These are phyloP conservation scores for Penicillium sp. DNA, from an alignment of 2,329 filamentous ascomycete species.

Conservation along the genomic window DNA sequence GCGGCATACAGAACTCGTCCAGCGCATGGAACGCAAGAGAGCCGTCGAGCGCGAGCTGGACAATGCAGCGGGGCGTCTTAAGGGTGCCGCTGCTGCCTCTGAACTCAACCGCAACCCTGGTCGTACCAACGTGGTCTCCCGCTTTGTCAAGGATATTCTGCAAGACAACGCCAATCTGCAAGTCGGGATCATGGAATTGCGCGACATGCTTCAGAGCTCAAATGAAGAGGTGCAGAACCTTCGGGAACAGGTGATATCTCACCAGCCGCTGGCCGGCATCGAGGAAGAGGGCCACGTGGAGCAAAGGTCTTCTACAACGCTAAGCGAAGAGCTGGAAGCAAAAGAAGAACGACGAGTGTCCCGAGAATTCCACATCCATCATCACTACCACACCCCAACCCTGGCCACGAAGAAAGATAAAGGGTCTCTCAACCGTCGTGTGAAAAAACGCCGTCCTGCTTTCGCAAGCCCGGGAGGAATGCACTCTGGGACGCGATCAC, in stretches of 20 bases:
- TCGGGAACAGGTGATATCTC: conserved; percentile 74
- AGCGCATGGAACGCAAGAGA: conserved; percentile 79
- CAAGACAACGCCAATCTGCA: conserved; percentile 95
- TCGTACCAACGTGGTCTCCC: conserved; percentile 74
- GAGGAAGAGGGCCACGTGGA: conserved; percentile 25
- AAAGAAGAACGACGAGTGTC: conserved; percentile 53
- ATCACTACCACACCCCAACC: conserved; percentile 76
- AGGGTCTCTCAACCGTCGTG: conserved; percentile 51
- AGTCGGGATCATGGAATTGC: conserved; percentile 82
- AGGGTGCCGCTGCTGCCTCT: conserved; percentile 72
- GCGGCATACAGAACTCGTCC: conserved; percentile 75
- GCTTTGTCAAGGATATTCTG: conserved; percentile 92
- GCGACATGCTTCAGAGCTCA: conserved; percentile 85
- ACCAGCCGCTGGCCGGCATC: conserved; percentile 64
- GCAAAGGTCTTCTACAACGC: conserved; percentile 50
- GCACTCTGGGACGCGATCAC: conserved; percentile 32
- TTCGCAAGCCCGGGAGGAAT: conserved; percentile 54
- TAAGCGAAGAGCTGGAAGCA: conserved; percentile 70
- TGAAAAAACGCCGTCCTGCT: conserved; percentile 70
- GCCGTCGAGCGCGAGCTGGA: conserved; percentile 79
- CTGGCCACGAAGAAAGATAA: conserved; percentile 58
- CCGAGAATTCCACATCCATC: conserved; percentile 85
- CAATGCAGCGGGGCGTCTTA: conserved; percentile 74
- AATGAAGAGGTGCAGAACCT: conserved; percentile 91
- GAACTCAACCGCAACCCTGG: conserved; percentile 60